These are phyloP conservation scores for Suhomyces anneliseae DNA, from an alignment of 1,139 yeast species.

Conservation along the genomic window DNA sequence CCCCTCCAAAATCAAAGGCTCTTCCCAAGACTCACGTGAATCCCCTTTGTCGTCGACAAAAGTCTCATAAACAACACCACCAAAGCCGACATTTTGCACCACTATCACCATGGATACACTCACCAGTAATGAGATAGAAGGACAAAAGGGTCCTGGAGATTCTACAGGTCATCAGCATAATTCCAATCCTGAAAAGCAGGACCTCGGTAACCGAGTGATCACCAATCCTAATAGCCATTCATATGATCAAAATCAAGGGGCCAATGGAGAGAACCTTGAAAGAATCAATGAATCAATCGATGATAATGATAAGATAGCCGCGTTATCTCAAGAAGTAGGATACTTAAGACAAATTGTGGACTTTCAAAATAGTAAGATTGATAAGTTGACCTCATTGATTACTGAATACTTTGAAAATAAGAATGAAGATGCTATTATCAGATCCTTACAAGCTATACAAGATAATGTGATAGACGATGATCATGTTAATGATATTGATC, in stretches of 20 bases:
- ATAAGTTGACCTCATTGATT: conserved; percentile 36
- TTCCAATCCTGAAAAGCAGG: conserved; percentile 1
- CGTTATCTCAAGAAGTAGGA: conserved; percentile 34
- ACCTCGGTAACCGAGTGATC: conserved; percentile 1
- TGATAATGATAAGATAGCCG: conserved; percentile 23
- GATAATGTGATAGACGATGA: conserved; percentile 23
- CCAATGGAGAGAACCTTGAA: conserved; percentile 12
- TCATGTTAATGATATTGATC: conserved; percentile 15
- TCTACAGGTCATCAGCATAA: conserved; percentile 6
- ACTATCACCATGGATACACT: conserved; percentile 8
- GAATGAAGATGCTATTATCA: conserved; percentile 31
- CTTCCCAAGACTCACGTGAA: conserved; percentile 1
- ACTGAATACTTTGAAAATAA: conserved; percentile 36
- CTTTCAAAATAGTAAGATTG: conserved; percentile 40
- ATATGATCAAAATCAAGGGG: conserved; percentile 1
- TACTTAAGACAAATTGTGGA: conserved; percentile 40
- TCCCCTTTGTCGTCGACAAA: conserved; percentile 7
- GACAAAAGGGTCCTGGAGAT: conserved; percentile 3
- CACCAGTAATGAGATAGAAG: conserved; percentile 4
- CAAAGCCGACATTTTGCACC: conserved; percentile 15
- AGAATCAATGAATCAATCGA: conserved; percentile 18
- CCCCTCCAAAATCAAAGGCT: background rate
- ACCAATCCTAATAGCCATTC: conserved; percentile 1
- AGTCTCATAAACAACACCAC: conserved; percentile 8
- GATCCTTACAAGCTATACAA: conserved; percentile 28